Evolutionary conservation across 1,284 basidiomycete species (phyloP).

Genomic region (Cutaneotrichosporon spelunceum): DNA sequence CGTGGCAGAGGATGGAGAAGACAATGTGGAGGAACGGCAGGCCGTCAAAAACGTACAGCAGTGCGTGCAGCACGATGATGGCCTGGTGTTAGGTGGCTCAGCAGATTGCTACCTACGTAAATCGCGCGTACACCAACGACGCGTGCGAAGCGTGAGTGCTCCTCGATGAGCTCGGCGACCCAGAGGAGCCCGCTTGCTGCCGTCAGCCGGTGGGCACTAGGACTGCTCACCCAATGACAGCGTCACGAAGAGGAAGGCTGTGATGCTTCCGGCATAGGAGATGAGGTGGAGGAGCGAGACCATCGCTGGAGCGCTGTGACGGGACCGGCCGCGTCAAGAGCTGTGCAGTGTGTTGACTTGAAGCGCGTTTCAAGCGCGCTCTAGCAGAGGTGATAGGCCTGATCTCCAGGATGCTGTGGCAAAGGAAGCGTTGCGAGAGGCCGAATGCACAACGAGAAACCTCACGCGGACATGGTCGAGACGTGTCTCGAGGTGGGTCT

Average conservation of each 20-base stretch:
- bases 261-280: conserved; percentile 62
- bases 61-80: conserved; percentile 69
- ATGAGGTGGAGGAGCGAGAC: conserved; percentile 46
- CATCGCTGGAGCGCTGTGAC: conserved; percentile 4
- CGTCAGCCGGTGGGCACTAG: background rate
- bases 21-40: conserved; percentile 68
- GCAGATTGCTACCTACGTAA: conserved; percentile 62
- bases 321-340: conserved; percentile 3
- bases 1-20: conserved; percentile 77
- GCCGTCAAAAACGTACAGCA: conserved; percentile 74
- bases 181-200: conserved; percentile 86
- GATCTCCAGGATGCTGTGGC: background rate
- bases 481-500: too few relatives aligned
- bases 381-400: background rate
- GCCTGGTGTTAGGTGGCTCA: conserved; percentile 53
- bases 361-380: too few relatives aligned
- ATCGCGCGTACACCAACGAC: conserved; percentile 71
- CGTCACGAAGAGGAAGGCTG: conserved; percentile 73
- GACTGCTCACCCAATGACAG: conserved; percentile 70
- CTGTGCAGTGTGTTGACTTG: too few relatives aligned
- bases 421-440: background rate
- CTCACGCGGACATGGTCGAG: too few relatives aligned
- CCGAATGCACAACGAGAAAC: background rate
- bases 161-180: conserved; percentile 90
- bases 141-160: conserved; percentile 78